Percentiles rank a stretch among this genome's conserved stretches.
phyloP scores from a whole-genome alignment of 345 rosid species.

The Hypericum perforatum region DNA sequence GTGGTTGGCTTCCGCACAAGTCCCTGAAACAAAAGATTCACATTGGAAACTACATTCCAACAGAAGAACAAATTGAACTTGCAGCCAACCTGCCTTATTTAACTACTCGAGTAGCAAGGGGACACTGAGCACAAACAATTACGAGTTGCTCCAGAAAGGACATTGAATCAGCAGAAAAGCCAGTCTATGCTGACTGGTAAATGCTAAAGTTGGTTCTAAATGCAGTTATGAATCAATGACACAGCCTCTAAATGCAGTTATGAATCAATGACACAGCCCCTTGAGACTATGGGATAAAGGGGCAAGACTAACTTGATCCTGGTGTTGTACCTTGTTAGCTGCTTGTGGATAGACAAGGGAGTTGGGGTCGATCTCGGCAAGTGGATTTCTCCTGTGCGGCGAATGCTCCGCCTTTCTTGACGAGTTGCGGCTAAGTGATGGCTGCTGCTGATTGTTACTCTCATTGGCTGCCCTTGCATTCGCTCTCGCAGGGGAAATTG shows the following conservation, averaged over 20 bases:
- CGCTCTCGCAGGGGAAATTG: constrained; percentile 58
- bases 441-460: constrained; percentile 34
- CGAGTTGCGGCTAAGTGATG: constrained; percentile 55
- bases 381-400: constrained; percentile 64
- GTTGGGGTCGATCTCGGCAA: constrained; percentile 58
- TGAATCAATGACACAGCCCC: too few relatives aligned
- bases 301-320: too few relatives aligned
- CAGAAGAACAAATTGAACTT: not conserved
- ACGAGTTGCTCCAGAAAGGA: too few relatives aligned
- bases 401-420: constrained; percentile 81
- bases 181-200: too few relatives aligned
- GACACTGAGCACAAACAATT: too few relatives aligned
- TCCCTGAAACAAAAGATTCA: constrained; percentile 7
- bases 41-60: not conserved
- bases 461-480: constrained; percentile 15
- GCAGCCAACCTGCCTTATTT: too few relatives aligned
- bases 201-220: too few relatives aligned
- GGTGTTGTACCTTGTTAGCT: not conserved
- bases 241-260: too few relatives aligned
- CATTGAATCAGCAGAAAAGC: too few relatives aligned
- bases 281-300: too few relatives aligned
- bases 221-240: too few relatives aligned
- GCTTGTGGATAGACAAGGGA: constrained; percentile 32
- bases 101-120: too few relatives aligned
- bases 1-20: constrained; percentile 26